phyloP scores from a whole-genome alignment of 306 rosid genomes.

The Cajanus cajan region DNA sequence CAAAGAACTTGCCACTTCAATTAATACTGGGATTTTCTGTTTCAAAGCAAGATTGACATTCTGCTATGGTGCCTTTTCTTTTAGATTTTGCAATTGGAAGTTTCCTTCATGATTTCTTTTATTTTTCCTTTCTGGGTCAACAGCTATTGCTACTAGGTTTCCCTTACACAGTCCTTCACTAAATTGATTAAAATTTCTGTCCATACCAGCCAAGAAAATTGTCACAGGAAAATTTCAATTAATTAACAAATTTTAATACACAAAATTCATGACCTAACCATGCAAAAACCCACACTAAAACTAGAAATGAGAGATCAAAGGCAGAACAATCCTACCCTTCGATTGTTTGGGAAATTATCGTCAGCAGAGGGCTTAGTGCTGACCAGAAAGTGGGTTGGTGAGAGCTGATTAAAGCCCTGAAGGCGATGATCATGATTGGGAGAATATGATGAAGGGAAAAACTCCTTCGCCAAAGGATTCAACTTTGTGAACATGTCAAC shows the following conservation, averaged over 20 bases:
- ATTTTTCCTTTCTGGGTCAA: neutral
- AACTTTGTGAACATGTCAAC: conserved; percentile 92
- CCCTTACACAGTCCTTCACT: neutral
- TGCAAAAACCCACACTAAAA: conserved; percentile 23
- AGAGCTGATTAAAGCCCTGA: conserved; percentile 51
- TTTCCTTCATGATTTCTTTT: neutral
- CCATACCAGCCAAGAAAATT: neutral
- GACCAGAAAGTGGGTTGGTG: conserved; percentile 45
- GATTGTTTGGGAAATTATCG: conserved; percentile 55
- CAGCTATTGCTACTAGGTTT: neutral
- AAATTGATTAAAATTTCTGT: conserved; percentile 1
- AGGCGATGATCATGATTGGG: conserved; percentile 39
- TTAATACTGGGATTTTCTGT: neutral
- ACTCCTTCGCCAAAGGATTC: conserved; percentile 92
- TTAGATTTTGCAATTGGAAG: neutral
- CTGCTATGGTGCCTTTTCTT: neutral
- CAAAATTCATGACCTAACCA: conserved; percentile 17
- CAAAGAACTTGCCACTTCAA: neutral
- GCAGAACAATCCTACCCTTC: conserved; percentile 65
- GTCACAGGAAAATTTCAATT: neutral
- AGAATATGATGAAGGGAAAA: conserved; percentile 73
- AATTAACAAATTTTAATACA: neutral
- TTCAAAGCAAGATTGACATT: neutral
- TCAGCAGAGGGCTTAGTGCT: conserved; percentile 47
- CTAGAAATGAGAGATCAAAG: conserved; percentile 33